Evolutionary conservation across 2,329 filamentous ascomycete genomes (phyloP), one percentile per base, ranked within the genome.

Genomic region (Aspergillus cejpii): DNA sequence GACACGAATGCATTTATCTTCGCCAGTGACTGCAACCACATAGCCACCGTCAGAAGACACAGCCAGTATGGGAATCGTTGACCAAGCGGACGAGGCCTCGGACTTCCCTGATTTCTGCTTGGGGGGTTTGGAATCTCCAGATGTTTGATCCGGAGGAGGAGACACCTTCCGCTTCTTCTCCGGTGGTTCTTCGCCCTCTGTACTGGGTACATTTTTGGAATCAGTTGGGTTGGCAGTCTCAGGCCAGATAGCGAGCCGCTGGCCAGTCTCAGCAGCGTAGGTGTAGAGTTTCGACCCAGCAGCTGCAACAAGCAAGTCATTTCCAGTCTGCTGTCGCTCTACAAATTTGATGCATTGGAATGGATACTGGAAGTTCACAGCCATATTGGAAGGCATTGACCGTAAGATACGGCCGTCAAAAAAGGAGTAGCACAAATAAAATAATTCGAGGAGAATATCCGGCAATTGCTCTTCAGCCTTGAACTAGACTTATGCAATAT

Each of bases 1-100:
- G 0, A 96, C 87, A 64, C 87, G 86, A 31, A 98, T 76, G 39
- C 79, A 81, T 71, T 98, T 98, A 72, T 97, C 92, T 59, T 94
- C 87, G n/a, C 80, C 83, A 6, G 89, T 94, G 23, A 94, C 79
- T 17, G 81, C 85, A 33, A 95, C 72, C 15, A 94, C 64, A 67
- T 94, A 74, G 33, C 77, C 74, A 11, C 82, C 79, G 53, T 85
- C 74, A 11, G 72, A 64, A 0, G 87, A 84, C 21, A 78, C 69
- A 17, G 78, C 72, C 52, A 96, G 62, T 50, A 84, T 79, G 47
- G 83, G 84, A 43, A 96, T 78, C 57, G 84, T 81, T 4, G 83
- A 77, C 48, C 65, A 68, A 11, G 49, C 24, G 10, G 51, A 21
- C n/a, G 49, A 27, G 27, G 53, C 21, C n/a, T 57, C 52, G 47